phyloP scores from a whole-genome alignment of 1,139 yeast species.

The Hansenula sp. region DNA sequence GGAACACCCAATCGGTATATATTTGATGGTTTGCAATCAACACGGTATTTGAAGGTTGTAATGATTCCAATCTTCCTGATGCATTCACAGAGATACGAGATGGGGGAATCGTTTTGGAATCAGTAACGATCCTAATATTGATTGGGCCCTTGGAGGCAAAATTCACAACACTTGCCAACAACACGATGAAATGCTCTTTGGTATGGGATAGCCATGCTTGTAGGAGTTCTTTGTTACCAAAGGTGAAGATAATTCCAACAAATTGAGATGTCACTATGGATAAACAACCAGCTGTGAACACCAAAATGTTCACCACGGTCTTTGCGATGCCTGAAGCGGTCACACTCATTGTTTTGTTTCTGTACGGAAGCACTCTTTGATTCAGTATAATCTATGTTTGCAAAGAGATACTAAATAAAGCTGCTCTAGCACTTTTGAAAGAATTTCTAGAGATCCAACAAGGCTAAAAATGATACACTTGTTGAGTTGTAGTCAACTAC shows the following conservation, averaged over 20 bases:
- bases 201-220: constrained; percentile 42
- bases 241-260: constrained; percentile 31
- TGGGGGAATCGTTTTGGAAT: constrained; percentile 30
- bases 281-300: constrained; percentile 43
- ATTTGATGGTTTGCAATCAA: constrained; percentile 86
- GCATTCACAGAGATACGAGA: constrained; percentile 20
- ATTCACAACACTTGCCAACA: constrained; percentile 42
- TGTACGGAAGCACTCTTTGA: neutral
- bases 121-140: constrained; percentile 36
- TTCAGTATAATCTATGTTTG: too few species aligned
- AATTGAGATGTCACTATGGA: constrained; percentile 41
- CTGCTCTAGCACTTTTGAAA: too few species aligned
- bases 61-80: constrained; percentile 25
- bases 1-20: constrained; percentile 89
- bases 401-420: too few species aligned
- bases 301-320: constrained; percentile 29
- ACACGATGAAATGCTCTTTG: constrained; percentile 45
- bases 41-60: constrained; percentile 50
- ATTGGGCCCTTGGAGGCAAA: constrained; percentile 36
- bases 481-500: neutral
- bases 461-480: too few species aligned
- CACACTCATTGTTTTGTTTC: neutral
- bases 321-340: constrained; percentile 21
- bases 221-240: constrained; percentile 25
- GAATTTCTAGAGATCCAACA: too few species aligned